A percentile compares a stretch with the other conserved stretches of the same genome.
phyloP scores from a whole-genome alignment of 2,329 filamentous ascomycete species.

The Nigrospora osmanthi region DNA sequence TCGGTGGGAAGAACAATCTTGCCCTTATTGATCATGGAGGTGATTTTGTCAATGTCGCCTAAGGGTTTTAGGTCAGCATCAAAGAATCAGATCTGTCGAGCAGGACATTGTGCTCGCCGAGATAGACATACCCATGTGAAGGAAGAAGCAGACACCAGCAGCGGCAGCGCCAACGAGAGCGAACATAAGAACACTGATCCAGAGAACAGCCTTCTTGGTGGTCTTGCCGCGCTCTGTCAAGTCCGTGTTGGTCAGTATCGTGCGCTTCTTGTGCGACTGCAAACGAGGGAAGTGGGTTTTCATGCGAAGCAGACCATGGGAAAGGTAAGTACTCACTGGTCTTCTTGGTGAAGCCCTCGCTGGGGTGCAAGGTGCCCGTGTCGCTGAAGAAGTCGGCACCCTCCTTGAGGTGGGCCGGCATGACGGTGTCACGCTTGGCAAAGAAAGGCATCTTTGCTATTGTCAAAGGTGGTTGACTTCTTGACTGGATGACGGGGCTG shows the following conservation, averaged over 20 bases:
- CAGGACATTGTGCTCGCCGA: neutral
- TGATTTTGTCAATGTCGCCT: neutral
- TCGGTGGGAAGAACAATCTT: neutral
- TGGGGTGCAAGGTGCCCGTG: neutral
- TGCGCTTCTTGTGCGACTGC: no score
- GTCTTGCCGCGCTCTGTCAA: no score
- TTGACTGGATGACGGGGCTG: no score
- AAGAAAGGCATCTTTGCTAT: neutral
- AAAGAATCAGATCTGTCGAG: neutral
- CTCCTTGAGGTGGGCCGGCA: neutral
- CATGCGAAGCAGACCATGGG: no score
- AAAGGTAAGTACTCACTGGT: no score
- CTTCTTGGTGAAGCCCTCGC: neutral
- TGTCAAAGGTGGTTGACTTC: no score
- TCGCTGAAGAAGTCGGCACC: neutral
- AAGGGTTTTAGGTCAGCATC: no score
- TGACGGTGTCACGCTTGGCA: constrained; percentile 1
- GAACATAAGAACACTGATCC: neutral
- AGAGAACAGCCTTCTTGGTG: no score
- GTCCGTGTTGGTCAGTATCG: no score
- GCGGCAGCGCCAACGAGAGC: neutral
- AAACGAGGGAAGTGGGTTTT: no score
- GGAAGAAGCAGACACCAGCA: neutral
- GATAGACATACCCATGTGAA: constrained; percentile 1
- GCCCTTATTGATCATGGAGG: neutral